A percentile compares a stretch with the other conserved stretches of the same genome.
phyloP scores from a whole-genome alignment of 2,329 filamentous ascomycete genomes.

The Paecilomyces sp. region DNA sequence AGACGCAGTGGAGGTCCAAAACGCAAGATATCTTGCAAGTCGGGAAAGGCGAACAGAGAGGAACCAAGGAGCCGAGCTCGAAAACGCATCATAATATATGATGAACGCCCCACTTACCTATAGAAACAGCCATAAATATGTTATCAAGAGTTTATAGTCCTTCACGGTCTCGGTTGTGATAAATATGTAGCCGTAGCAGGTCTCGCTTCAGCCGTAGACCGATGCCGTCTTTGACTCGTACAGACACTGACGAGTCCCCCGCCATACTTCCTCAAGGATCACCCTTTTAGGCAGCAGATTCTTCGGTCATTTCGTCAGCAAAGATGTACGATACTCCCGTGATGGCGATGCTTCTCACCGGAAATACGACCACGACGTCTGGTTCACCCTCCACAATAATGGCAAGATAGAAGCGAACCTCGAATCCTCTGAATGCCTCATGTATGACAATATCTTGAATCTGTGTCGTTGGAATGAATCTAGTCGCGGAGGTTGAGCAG shows the following conservation, averaged over 20 bases:
- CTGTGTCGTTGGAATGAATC: constrained; percentile 82
- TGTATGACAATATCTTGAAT: constrained; percentile 93
- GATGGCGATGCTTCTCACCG: constrained; percentile 36
- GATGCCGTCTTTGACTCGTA: constrained; percentile 57
- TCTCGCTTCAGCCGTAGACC: constrained; percentile 1
- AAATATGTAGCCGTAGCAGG: not conserved
- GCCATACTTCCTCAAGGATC: constrained; percentile 85
- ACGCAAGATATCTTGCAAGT: constrained; percentile 50
- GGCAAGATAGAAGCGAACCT: constrained; percentile 80
- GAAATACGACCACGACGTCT: constrained; percentile 92
- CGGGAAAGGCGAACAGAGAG: constrained; percentile 39
- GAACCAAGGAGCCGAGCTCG: constrained; percentile 19
- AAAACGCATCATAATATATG: constrained; percentile 5
- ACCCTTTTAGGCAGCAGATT: constrained; percentile 63
- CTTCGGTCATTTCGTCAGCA: constrained; percentile 19
- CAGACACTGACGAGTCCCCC: constrained; percentile 72
- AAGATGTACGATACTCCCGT: constrained; percentile 3
- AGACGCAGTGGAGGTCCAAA: constrained; percentile 55
- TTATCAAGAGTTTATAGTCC: not conserved
- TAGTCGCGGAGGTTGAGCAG: constrained; percentile 54
- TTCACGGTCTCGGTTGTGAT: not conserved
- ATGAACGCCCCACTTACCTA: constrained; percentile 7
- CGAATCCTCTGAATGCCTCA: constrained; percentile 88
- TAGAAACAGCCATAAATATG: not conserved
- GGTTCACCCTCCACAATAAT: constrained; percentile 86